Evolutionary conservation across 2,329 filamentous ascomycete species (phyloP).

Genomic region (Aspergillus ochraceoroseus): DNA sequence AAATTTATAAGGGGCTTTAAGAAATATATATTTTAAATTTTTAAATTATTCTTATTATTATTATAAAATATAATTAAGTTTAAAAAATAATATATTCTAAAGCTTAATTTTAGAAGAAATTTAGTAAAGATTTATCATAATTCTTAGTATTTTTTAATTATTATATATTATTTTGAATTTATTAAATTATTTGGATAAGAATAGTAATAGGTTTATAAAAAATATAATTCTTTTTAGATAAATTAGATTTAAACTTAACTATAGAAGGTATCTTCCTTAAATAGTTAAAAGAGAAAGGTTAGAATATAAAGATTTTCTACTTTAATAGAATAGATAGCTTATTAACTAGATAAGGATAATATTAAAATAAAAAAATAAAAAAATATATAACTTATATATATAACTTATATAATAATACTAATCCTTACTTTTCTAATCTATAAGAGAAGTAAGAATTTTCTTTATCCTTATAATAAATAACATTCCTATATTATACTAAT

Average conservation of each 20-base stretch:
- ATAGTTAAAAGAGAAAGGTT: background rate
- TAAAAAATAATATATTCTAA: no score
- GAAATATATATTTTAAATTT: no score
- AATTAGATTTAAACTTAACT: background rate
- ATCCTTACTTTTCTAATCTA: no score
- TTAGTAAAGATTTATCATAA: background rate
- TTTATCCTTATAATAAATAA: no score
- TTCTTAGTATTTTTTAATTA: background rate
- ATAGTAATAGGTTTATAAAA: no score
- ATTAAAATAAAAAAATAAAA: background rate
- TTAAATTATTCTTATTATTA: no score
- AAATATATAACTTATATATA: background rate
- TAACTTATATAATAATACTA: no score
- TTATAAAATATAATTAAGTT: no score
- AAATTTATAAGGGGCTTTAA: no score
- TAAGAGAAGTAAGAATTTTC: no score
- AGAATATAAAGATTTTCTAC: constrained; percentile 2
- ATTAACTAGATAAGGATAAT: background rate
- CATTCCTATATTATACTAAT: no score
- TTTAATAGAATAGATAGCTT: background rate
- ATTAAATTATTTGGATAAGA: background rate
- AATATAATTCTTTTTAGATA: background rate
- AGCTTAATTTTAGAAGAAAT: background rate
- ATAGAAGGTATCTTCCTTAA: background rate
- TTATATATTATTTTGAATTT: background rate